Evolutionary conservation across 2,329 filamentous ascomycete species (phyloP), one percentile per base, ranked within the genome.

Genomic region (Gnomoniopsis smithogilvyi): DNA sequence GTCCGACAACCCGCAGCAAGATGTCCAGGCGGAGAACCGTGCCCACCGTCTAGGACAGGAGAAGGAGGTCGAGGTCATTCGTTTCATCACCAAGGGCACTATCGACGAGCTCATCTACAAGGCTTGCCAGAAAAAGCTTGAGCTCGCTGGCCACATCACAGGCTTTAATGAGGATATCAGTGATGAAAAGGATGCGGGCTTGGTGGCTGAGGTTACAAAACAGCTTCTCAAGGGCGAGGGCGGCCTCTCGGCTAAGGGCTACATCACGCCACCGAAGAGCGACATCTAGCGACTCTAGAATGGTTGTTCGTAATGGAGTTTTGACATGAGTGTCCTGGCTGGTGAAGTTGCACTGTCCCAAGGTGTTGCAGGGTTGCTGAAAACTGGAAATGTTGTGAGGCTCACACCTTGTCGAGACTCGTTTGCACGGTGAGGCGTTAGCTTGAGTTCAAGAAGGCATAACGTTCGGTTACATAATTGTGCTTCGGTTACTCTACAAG

Each of bases 1-100:
- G 64, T 91, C 88, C n/a, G 96, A 97, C 76, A 99, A 99, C 67
- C 95, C 95, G 0, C 95, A 99, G 70, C 94, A 98, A 66, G 95
- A 99, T 70, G 87, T 96, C n/a, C 95, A 99, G 72, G 95, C 95
- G 0, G 95, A 98, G 78, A 98, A 99, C 72, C 88, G 95, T 19
- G 95, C 95, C 0, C 95, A 99, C 74, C 89, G 95, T 15, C 91
- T 99, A 10, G 95, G 95, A 0, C 95, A 99, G 77, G 93, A 85
- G 33, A 81, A 91, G 17, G 89, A 94, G 38, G 95, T 99, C 1
- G 94, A 99, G 70, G 90, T 99, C 45, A 86, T 96, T 45, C 82
- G 92, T 33, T 81, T 99, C 1, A 89, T 99, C 56, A 90, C 90
- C 0, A 83, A 81, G 58, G 84, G 82, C 58, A 96, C 94, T 0